phyloP scores from a whole-genome alignment of 345 rosid species.

The Tarenaya hassleriana region DNA sequence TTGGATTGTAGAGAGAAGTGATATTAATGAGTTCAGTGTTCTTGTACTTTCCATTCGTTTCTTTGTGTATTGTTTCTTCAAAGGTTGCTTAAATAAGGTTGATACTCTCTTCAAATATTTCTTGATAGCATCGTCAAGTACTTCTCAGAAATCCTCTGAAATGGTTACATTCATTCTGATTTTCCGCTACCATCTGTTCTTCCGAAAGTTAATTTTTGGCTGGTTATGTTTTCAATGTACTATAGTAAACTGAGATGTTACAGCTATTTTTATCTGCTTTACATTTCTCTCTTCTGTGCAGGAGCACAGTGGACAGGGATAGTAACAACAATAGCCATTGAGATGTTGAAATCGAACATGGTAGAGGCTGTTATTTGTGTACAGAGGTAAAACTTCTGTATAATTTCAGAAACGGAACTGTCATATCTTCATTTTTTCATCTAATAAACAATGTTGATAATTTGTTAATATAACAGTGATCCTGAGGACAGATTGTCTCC shows the following conservation, averaged over 20 bases:
- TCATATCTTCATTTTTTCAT: background rate
- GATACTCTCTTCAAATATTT: background rate
- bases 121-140: conserved; percentile 1
- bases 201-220: too few species aligned
- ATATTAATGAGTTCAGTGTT: too few species aligned
- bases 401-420: conserved; percentile 1
- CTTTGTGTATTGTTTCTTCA: background rate
- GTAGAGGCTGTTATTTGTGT: conserved; percentile 96
- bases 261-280: conserved; percentile 10
- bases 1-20: too few species aligned
- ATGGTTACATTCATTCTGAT: too few species aligned
- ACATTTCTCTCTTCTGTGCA: conserved; percentile 24
- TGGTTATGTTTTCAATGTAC: too few species aligned
- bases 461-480: conserved; percentile 43
- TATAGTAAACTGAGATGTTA: too few species aligned
- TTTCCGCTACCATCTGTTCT: too few species aligned
- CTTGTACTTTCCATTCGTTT: background rate
- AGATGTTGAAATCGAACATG: conserved; percentile 81
- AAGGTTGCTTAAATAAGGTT: background rate
- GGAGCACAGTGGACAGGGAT: conserved; percentile 99
- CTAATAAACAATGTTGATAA: background rate
- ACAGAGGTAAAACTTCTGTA: conserved; percentile 52
- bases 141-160: too few species aligned
- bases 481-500: conserved; percentile 88
- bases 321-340: conserved; percentile 89